Evolutionary conservation across 805 yeast genomes (phyloP).

Genomic region (Saccharomycopsis sp.): DNA sequence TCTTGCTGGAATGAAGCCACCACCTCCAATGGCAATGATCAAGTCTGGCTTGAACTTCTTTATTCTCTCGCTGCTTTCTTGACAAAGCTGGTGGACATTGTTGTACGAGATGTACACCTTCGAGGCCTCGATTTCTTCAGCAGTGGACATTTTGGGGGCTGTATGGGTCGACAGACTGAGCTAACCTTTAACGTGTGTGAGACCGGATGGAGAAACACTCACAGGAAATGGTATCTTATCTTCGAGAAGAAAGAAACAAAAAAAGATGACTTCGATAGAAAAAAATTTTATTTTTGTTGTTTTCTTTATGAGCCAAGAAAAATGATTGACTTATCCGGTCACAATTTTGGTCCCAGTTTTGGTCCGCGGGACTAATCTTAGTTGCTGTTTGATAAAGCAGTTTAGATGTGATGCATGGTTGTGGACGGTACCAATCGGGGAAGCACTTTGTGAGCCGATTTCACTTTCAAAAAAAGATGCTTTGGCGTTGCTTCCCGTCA

Average conservation of each 20-base stretch:
- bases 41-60: constrained; percentile 76
- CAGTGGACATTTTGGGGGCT: neutral
- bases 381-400: neutral
- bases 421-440: neutral
- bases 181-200: neutral
- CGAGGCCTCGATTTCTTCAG: constrained; percentile 26
- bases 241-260: neutral
- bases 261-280: too few species aligned
- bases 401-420: neutral
- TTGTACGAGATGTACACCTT: constrained; percentile 76
- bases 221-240: neutral
- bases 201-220: neutral
- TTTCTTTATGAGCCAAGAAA: neutral
- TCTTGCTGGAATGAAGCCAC: constrained; percentile 97
- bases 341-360: neutral
- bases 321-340: neutral
- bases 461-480: too few species aligned
- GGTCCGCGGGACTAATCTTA: neutral
- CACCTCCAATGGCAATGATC: constrained; percentile 94
- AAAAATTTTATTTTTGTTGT: neutral
- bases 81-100: constrained; percentile 71
- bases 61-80: constrained; percentile 53
- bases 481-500: too few species aligned
- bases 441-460: too few species aligned
- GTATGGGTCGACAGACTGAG: too few species aligned